These are phyloP conservation scores for Penicillium sp. DNA, from an alignment of 2,329 filamentous ascomycete species.

Conservation along the genomic window DNA sequence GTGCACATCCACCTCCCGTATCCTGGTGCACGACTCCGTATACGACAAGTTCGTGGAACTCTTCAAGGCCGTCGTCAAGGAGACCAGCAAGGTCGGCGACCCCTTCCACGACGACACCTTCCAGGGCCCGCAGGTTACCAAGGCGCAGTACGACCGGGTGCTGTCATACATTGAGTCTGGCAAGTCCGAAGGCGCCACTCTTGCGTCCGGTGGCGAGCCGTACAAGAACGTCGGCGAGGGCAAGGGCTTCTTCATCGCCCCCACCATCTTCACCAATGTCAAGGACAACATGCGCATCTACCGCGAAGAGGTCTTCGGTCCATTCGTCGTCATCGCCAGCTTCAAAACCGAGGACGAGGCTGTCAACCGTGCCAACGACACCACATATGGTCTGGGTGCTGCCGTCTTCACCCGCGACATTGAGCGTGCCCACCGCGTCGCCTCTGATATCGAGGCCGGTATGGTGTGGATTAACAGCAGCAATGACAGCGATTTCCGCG, in stretches of 20 bases:
- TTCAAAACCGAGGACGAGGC: constrained; percentile 60
- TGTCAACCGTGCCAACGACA: constrained; percentile 56
- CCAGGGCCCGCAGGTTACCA: constrained; percentile 37
- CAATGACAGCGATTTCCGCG: constrained; percentile 45
- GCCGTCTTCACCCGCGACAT: constrained; percentile 52
- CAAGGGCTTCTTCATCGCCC: constrained; percentile 62
- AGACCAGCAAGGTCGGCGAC: constrained; percentile 36
- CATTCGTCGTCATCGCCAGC: constrained; percentile 55
- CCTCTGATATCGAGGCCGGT: constrained; percentile 57
- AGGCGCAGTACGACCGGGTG: constrained; percentile 47
- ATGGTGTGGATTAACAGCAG: constrained; percentile 67
- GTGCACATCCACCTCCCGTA: constrained; percentile 61
- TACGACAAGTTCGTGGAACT: constrained; percentile 32
- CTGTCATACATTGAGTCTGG: constrained; percentile 65
- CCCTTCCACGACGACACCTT: constrained; percentile 36
- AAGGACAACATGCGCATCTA: constrained; percentile 56
- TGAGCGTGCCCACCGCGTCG: constrained; percentile 55
- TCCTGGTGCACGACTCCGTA: constrained; percentile 56
- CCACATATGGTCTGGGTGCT: constrained; percentile 34
- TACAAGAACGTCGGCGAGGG: constrained; percentile 51
- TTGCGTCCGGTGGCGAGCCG: constrained; percentile 59
- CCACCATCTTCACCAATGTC: constrained; percentile 57
- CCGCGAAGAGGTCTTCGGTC: constrained; percentile 60
- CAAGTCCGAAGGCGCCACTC: constrained; percentile 65
- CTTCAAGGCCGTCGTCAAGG: constrained; percentile 30